Evolutionary conservation across 805 yeast genomes (phyloP).

Genomic region (Candida vaughaniae): DNA sequence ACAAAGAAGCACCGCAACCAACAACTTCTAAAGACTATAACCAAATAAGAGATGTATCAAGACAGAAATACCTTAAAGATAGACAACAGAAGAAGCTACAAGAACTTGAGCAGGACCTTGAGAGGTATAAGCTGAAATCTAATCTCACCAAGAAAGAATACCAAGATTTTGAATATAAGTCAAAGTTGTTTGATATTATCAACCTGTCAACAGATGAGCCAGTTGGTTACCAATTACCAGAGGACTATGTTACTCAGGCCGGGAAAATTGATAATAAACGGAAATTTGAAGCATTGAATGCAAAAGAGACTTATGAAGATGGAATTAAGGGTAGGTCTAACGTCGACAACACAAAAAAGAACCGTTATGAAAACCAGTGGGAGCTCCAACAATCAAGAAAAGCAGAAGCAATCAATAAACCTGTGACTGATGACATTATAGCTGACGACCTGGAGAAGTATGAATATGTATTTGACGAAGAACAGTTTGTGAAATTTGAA

Average conservation of each 20-base stretch:
- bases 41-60: constrained; percentile 13
- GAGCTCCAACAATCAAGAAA: constrained; percentile 50
- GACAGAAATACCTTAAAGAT: constrained; percentile 20
- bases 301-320: constrained; percentile 1
- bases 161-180: constrained; percentile 19
- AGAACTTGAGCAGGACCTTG: constrained; percentile 18
- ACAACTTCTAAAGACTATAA: constrained; percentile 6
- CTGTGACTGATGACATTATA: constrained; percentile 38
- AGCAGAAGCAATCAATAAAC: constrained; percentile 19
- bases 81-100: constrained; percentile 19
- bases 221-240: constrained; percentile 49
- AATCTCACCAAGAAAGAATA: constrained; percentile 12
- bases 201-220: constrained; percentile 21
- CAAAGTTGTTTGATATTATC: constrained; percentile 16
- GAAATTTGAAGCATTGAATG: constrained; percentile 48
- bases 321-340: too few species aligned
- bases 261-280: constrained; percentile 55
- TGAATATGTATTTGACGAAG: constrained; percentile 74
- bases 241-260: constrained; percentile 50
- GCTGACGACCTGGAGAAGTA: constrained; percentile 49
- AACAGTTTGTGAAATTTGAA: constrained; percentile 41
- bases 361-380: constrained; percentile 44
- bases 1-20: not conserved
- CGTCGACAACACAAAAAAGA: too few species aligned
- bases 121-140: constrained; percentile 3